Base-by-base conservation (phyloP, 176 grass and related monocot genomes). In the Aegilops tauschii region DNA sequence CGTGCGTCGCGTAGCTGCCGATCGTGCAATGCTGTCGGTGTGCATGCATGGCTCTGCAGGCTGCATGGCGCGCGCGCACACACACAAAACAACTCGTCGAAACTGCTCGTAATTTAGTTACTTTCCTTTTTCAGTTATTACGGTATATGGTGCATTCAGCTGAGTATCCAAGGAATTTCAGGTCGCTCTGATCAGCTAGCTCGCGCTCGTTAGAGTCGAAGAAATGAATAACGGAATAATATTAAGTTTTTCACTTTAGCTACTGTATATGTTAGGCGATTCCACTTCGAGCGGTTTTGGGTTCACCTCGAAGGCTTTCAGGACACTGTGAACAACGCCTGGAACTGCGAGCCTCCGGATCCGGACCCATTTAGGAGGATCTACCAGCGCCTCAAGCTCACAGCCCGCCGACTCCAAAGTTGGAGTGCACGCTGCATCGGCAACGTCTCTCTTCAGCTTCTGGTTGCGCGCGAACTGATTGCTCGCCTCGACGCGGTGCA, bases 51-150 rank as follows among this genome's bases (percentile, higher is more conserved):
- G 21, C 62, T 45, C 20, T 45, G 62, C 81, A 45, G 9, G 47
- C 42, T 45, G 32, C 12, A 16, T 23, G 30, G 18, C 56, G 56
- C 20, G 18, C 20, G 56, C 56, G 2, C 20, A 37, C 80, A 87
- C 78, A 84, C 23, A 75, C 72, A 75, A 75, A 90, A 91, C 85
- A 84, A 91, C 85, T 91, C 89, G 89, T 80, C 85, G 85, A 91
- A 91, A 77, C 81, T 91, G 76, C 89, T 27, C 54, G 42, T 87
- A 87, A 82, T 61, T 76, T 32, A 74, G 50, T 62, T 25, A 8
- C 11, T 76, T 63, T 79, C 72, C 6, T 79, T 47, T 39, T 28
- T 8, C 10, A 40, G 10, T 31, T 10, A 11, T 25, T 10, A 11
- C 61, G 65, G 5, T 45, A 65, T 2, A 65, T 2, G 31, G 32